Base-by-base conservation (phyloP, 2,329 filamentous ascomycete genomes). In the Drechslera avenae region DNA sequence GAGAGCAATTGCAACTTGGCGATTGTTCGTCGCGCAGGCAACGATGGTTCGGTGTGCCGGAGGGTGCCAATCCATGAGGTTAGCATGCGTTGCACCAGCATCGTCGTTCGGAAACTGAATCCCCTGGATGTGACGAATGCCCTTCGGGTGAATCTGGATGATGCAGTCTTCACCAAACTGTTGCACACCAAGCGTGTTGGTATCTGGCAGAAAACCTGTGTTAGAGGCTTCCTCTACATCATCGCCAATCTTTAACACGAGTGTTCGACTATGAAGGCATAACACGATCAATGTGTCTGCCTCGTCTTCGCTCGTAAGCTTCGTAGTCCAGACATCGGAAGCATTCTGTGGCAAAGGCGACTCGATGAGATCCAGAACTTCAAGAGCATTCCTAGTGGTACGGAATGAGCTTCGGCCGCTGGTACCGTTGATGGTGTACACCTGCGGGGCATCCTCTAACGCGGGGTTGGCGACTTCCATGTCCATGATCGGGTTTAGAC, bases 211-310 rank as follows among this genome's bases (percentile, higher is more conserved):
- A 68, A 99, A 97, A 0, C 93, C 91, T 8, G 92, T 96, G 68
- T 97, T 91, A 6, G 87, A 91, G 3, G 97, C 91, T 75, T 97
- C 91, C 71, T 97, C 92, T 0, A 99, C 94, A 1, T 92, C 96
- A 71, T 99, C 94, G 3, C 93, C 94, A 59, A 99, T 97, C 66
- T 91, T 95, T 13, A 99, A 80, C 1, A 97, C 92, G 10, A 97
- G 80, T 0, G 94, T 99, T 23, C 86, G 89, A 62, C 95, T 95
- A 32, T 87, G 86, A 67, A 96, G 94, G 2, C 91, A 96, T 4
- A 99, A 81, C n/a, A 99, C 85, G 54, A 99, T 96, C 68, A 97
- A 97, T 0, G 91, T 88, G 74, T 99, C 93, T 59, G 87, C 96
- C 62, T 93, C 85, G 62, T 97, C 93, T 14, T 84, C 83, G 16